These are phyloP conservation scores for Cetradonia linearis DNA, from an alignment of 495 filamentous ascomycete genomes.

Conservation along the genomic window DNA sequence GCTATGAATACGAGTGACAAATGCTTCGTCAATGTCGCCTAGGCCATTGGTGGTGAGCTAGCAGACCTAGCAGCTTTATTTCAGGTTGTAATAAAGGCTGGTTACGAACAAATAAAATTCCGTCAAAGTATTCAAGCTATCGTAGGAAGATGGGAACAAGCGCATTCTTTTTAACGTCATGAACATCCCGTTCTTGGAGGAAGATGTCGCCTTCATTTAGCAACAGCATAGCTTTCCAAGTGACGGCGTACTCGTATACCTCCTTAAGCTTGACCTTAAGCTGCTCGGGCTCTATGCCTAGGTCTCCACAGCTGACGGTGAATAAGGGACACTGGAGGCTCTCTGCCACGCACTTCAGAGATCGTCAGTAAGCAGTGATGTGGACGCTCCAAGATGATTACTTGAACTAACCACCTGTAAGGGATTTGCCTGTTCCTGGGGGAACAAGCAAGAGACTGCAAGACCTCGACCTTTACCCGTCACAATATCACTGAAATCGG, in stretches of 20 bases:
- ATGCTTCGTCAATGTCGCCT: conserved; percentile 22
- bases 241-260: conserved; percentile 16
- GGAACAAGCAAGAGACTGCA: conserved; percentile 18
- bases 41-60: conserved; percentile 21
- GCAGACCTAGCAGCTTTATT: background rate
- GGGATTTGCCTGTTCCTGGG: conserved; percentile 24
- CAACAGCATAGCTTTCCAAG: conserved; percentile 37
- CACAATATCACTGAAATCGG: conserved; percentile 20
- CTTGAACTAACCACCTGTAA: conserved; percentile 17
- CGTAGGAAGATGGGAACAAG: conserved; percentile 39
- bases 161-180: conserved; percentile 25
- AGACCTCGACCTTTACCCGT: conserved; percentile 21
- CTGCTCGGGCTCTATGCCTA: conserved; percentile 18
- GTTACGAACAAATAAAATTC: conserved; percentile 27
- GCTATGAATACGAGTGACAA: conserved; percentile 21
- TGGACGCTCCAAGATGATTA: background rate
- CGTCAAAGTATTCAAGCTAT: conserved; percentile 47
- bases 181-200: conserved; percentile 42
- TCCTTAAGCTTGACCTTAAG: conserved; percentile 18
- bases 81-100: background rate
- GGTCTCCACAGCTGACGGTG: conserved; percentile 20
- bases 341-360: conserved; percentile 19
- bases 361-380: background rate
- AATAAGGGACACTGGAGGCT: conserved; percentile 17
- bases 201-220: conserved; percentile 64